Evolutionary conservation across 164 flowering plant genomes (phyloP).

Genomic region (Sextonia rubra): DNA sequence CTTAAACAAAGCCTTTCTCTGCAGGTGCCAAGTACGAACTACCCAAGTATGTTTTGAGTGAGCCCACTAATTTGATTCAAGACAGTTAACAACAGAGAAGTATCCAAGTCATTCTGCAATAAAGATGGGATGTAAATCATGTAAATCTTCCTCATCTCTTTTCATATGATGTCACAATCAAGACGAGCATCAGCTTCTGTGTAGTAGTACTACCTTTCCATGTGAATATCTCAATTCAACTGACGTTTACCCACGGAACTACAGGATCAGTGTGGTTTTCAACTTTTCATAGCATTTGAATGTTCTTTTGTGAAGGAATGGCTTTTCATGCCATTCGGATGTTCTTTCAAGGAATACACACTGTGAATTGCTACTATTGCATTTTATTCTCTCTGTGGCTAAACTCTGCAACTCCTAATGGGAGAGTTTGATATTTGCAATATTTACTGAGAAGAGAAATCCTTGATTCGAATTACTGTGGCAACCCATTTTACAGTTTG

Average conservation of each 20-base stretch:
- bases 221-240: not conserved
- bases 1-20: not conserved
- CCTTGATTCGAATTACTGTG: too few relatives aligned
- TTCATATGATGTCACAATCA: not conserved
- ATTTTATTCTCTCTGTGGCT: not conserved
- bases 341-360: not conserved
- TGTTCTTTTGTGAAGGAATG: not conserved
- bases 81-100: slow-evolving; percentile 29
- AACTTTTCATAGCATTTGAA: not conserved
- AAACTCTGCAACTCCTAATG: too few relatives aligned
- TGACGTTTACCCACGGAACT: not conserved
- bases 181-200: slow-evolving; percentile 1
- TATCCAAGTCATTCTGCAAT: slow-evolving; percentile 8
- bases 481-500: too few relatives aligned
- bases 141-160: slow-evolving; percentile 30
- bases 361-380: not conserved
- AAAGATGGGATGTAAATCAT: slow-evolving; percentile 43
- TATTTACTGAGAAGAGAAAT: too few relatives aligned
- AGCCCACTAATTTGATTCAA: slow-evolving; percentile 71
- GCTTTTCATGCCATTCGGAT: not conserved
- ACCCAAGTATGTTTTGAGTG: slow-evolving; percentile 81
- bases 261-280: not conserved
- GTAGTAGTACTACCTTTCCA: not conserved
- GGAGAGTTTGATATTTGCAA: too few relatives aligned
- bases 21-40: slow-evolving; percentile 92